Evolutionary conservation across 306 rosid genomes (phyloP), one percentile per base, ranked within the genome.

Genomic region (Cicer pinnatifidum): DNA sequence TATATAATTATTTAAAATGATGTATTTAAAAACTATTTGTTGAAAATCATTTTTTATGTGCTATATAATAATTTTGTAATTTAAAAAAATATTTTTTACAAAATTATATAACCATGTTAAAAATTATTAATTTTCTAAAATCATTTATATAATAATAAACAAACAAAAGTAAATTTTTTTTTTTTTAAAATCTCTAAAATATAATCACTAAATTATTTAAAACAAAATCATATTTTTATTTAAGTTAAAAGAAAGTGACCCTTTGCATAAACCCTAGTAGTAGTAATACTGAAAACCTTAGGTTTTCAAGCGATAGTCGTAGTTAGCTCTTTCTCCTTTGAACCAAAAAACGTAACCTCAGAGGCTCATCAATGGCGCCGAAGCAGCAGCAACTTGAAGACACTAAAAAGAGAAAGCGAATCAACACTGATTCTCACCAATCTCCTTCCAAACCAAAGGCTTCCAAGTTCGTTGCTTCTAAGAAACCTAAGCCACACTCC

Each of bases 371-470:
- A 72, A 93, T 91, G 97, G 92, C 90, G 87, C 83, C 96, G 57
- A 87, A 83, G 91, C 83, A 79, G 70, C 78, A 73, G 44, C 74
- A 74, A 11, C 69, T 9, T 1, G 63, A 46, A 61, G 69, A 75
- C 63, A 76, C 78, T 35, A 77, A 67, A 56, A 91, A 91, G 92
- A 78, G 97, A 64, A 89, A 89, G 89, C 89, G 83, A 70, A 17
- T 53, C 3, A 83, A 81, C 38, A 20, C 81, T 7, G 85, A 83
- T 16, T 35, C 76, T 40, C 67, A 68, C 47, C 68, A 72, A 61
- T 76, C 85, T 54, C 48, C 68, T 64, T 76, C 89, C 6, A 89
- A 89, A 16, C 63, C 90, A 3, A 93, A 93, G 83, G 67, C 40
- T 35, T 58, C 90, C n/a, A 87, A 86, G 86, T 52, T 88, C 56